Percentiles rank a stretch among this genome's conserved stretches.
phyloP scores from a whole-genome alignment of 2,329 filamentous ascomycete species.

The Helotiales sp. region DNA sequence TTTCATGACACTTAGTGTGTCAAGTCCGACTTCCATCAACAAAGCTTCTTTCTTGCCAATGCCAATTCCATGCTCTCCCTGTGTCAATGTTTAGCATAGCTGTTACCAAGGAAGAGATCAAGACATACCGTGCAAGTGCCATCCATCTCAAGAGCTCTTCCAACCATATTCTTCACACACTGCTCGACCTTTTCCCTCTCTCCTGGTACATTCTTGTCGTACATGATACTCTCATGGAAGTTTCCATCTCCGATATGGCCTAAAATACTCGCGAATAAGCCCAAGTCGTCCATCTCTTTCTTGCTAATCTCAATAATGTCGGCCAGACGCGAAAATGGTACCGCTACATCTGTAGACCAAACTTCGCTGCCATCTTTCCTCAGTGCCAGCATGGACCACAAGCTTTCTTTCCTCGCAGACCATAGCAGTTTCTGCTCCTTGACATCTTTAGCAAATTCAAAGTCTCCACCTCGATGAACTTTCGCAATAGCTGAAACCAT shows the following conservation, averaged over 20 bases:
- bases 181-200: conserved; percentile 76
- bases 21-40: conserved; percentile 74
- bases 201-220: conserved; percentile 66
- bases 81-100: neutral
- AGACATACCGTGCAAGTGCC: conserved; percentile 72
- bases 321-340: conserved; percentile 73
- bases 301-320: conserved; percentile 82
- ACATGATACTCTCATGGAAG: conserved; percentile 92
- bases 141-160: conserved; percentile 89
- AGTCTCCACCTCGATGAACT: conserved; percentile 61
- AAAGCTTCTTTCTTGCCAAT: conserved; percentile 84
- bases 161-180: conserved; percentile 87
- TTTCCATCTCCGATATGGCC: conserved; percentile 94
- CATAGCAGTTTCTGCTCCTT: conserved; percentile 75
- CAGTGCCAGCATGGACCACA: conserved; percentile 81
- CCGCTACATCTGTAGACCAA: conserved; percentile 83
- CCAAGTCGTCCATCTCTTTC: conserved; percentile 82
- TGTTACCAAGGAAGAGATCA: conserved; percentile 5
- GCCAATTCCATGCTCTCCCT: conserved; percentile 81
- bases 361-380: conserved; percentile 67
- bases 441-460: conserved; percentile 74
- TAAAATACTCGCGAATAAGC: conserved; percentile 82
- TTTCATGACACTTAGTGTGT: conserved; percentile 82
- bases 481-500: conserved; percentile 69
- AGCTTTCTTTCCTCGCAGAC: conserved; percentile 77